Percentiles rank a stretch among this genome's conserved stretches.
Conservation (phyloP, 371 early-diverging fungal genomes). For the Rhizopus microsporus region DNA sequence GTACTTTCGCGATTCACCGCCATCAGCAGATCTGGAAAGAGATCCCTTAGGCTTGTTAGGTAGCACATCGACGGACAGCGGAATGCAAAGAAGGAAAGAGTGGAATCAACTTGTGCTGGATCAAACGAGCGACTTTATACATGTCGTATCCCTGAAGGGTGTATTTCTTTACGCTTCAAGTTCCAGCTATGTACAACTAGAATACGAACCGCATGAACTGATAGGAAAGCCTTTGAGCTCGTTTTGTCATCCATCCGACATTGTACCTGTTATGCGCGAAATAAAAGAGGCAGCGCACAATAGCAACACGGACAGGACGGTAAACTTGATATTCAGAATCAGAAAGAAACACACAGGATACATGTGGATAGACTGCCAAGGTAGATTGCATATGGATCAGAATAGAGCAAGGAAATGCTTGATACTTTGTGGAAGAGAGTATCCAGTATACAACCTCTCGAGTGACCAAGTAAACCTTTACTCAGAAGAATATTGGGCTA, state of each 20-base stretch:
- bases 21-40: not conserved
- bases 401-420: constrained; percentile 57
- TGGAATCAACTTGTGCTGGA: constrained; percentile 41
- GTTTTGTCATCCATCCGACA: constrained; percentile 66
- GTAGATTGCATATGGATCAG: constrained; percentile 53
- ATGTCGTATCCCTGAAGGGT: constrained; percentile 63
- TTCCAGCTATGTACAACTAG: constrained; percentile 39
- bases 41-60: constrained; percentile 9
- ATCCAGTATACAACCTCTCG: constrained; percentile 30
- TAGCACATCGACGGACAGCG: constrained; percentile 10
- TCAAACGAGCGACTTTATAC: constrained; percentile 51
- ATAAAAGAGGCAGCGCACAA: constrained; percentile 42
- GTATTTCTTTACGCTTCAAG: constrained; percentile 58
- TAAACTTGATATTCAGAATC: constrained; percentile 56
- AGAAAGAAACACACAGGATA: constrained; percentile 52
- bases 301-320: constrained; percentile 21
- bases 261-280: constrained; percentile 65
- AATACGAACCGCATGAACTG: constrained; percentile 53
- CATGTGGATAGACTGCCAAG: constrained; percentile 58
- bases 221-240: constrained; percentile 53
- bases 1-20: constrained; percentile 27
- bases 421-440: constrained; percentile 53
- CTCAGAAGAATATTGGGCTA: constrained; percentile 55
- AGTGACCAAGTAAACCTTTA: constrained; percentile 10
- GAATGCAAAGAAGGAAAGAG: constrained; percentile 23